Evolutionary conservation across 768 basidiomycete species (phyloP).

Genomic region (Mycena haematopus): DNA sequence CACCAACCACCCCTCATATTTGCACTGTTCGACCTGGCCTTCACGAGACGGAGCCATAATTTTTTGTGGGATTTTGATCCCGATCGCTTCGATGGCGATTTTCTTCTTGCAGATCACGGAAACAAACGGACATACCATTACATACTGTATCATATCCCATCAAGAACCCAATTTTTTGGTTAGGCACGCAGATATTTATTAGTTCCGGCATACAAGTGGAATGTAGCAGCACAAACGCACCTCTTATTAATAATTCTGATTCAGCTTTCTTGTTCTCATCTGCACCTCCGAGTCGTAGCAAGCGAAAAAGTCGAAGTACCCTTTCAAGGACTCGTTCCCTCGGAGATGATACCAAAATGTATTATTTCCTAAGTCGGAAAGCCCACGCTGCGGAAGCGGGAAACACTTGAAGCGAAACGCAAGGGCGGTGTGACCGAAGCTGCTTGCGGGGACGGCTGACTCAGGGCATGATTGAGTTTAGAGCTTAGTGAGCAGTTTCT

Average conservation of each 20-base stretch:
- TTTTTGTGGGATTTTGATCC: conserved; percentile 26
- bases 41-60: conserved; percentile 21
- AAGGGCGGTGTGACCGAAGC: not conserved
- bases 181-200: conserved; percentile 23
- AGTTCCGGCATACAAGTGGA: conserved; percentile 23
- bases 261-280: conserved; percentile 14
- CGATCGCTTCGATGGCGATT: conserved; percentile 31
- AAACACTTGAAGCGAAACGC: not conserved
- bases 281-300: not conserved
- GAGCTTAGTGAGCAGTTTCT: conserved; percentile 22
- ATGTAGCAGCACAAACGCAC: conserved; percentile 26
- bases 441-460: conserved; percentile 1
- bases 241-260: too few relatives aligned
- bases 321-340: not conserved
- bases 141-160: conserved; percentile 36
- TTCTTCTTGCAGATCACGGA: conserved; percentile 38
- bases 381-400: not conserved
- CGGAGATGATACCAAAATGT: conserved; percentile 13
- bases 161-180: conserved; percentile 4
- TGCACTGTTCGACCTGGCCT: conserved; percentile 11
- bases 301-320: not conserved
- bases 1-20: conserved; percentile 6
- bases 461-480: conserved; percentile 21
- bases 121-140: conserved; percentile 37
- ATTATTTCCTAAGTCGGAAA: conserved; percentile 10